Conservation (phyloP, 1,284 basidiomycete genomes). For the Cutaneotrichosporon arboriforme region DNA sequence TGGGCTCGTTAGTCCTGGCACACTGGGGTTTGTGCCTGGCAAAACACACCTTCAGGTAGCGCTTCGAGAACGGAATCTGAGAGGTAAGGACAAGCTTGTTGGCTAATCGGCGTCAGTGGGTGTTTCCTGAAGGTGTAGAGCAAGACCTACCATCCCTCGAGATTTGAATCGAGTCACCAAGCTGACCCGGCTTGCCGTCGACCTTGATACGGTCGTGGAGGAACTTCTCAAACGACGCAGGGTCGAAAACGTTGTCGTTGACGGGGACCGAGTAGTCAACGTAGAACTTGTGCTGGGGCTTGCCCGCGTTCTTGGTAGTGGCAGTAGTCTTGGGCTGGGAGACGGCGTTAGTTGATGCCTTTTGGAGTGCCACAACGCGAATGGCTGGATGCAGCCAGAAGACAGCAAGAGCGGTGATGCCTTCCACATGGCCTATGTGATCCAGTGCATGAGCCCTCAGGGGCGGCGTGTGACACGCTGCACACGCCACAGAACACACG, state of each 20-base stretch:
- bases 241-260: conserved; percentile 82
- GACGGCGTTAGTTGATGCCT: too few species aligned
- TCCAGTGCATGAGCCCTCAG: too few species aligned
- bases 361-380: too few species aligned
- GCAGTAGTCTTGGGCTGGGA: conserved; percentile 42
- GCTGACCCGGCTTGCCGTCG: conserved; percentile 61
- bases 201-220: conserved; percentile 92
- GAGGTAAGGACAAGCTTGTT: conserved; percentile 74
- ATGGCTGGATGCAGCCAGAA: too few species aligned
- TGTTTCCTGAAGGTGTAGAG: neutral
- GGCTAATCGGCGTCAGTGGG: conserved; percentile 50
- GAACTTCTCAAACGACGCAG: conserved; percentile 86
- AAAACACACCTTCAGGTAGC: conserved; percentile 55
- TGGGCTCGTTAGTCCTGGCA: conserved; percentile 50
- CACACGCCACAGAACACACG: too few species aligned
- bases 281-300: conserved; percentile 77
- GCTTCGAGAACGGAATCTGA: conserved; percentile 80
- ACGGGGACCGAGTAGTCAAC: conserved; percentile 94
- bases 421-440: too few species aligned
- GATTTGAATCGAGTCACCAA: conserved; percentile 79
- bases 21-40: too few species aligned
- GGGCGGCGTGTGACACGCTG: too few species aligned
- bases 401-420: too few species aligned
- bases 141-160: conserved; percentile 64
- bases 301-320: conserved; percentile 54